Evolutionary conservation across 306 rosid genomes (phyloP), one percentile per base, ranked within the genome.

Genomic region (Inga oerstediana): DNA sequence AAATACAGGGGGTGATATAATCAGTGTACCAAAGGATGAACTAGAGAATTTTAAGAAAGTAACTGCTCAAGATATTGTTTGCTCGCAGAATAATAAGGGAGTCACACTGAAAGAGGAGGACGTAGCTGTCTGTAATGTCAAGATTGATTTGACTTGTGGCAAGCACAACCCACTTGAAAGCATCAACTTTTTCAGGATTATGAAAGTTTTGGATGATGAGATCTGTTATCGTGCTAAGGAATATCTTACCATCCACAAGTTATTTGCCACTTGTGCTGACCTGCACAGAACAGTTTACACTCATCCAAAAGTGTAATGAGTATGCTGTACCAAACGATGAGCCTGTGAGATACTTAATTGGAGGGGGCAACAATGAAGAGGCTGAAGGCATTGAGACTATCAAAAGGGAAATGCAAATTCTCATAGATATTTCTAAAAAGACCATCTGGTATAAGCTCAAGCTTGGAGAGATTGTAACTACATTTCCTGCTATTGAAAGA

Each of bases 231-330:
- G 87, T 80, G 93, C 93, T 3, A 93, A 91, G 84, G 98, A 93
- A 22, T 90, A 91, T 85, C 98, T 92, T 68, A 91, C 93, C n/a
- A 64, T 93, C 84, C 97, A 93, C 91, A 95, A 95, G 85, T 85
- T 95, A 85, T 93, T 95, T 79, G 80, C 92, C 80, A 95, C 96
- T 80, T 97, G 97, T 19, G 99, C 99, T 80, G 98, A 93, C 92
- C 87, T 95, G 82, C 86, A 91, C 81, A 94, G 98, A 86, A 95
- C 97, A 35, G 98, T 92, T 76, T 95, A 95, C 88, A 88, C 82
- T 10, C 99, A 95, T 85, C 88, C 99, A 41, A 95, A 95, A 95
- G 99, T 95, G n/a, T n/a, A n/a, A n/a, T n/a, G n/a, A n/a, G n/a
- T n/a, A n/a, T n/a, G n/a, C n/a, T n/a, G n/a, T n/a, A n/a, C n/a